phyloP scores from a whole-genome alignment of 306 rosid species.

The Macrotyloma uniflorum region DNA sequence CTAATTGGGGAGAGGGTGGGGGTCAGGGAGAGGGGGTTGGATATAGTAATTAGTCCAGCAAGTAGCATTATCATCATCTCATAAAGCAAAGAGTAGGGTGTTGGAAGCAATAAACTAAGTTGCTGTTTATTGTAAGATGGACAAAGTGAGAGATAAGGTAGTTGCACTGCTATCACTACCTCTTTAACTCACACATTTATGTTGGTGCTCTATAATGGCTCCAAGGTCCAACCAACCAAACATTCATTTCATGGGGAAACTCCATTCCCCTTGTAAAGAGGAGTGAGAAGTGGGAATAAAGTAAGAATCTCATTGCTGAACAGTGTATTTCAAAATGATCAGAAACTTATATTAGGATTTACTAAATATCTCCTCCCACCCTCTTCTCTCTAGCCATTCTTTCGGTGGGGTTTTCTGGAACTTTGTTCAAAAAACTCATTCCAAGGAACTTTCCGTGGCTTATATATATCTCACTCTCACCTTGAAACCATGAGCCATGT shows the following conservation, averaged over 20 bases:
- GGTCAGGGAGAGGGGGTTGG: background rate
- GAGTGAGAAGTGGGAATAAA: conserved; percentile 23
- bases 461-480: conserved; percentile 25
- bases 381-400: conserved; percentile 38
- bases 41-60: conserved; percentile 28
- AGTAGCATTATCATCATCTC: conserved; percentile 24
- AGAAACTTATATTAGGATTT: conserved; percentile 26
- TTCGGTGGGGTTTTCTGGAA: conserved; percentile 34
- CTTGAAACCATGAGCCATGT: conserved; percentile 50
- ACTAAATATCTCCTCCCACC: conserved; percentile 9
- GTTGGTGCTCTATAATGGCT: conserved; percentile 43
- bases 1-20: background rate
- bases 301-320: conserved; percentile 27
- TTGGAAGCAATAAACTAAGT: conserved; percentile 67
- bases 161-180: conserved; percentile 62
- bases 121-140: conserved; percentile 22
- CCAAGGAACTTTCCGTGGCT: conserved; percentile 60
- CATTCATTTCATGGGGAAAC: conserved; percentile 81
- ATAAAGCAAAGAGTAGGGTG: conserved; percentile 44
- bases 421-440: conserved; percentile 54
- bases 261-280: conserved; percentile 42
- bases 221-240: conserved; percentile 68
- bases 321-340: conserved; percentile 45
- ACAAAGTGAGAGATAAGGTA: conserved; percentile 57
- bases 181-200: conserved; percentile 68